These are phyloP conservation scores for Sambucus nigra DNA, from an alignment of 129 eudicot genomes.

Conservation along the genomic window DNA sequence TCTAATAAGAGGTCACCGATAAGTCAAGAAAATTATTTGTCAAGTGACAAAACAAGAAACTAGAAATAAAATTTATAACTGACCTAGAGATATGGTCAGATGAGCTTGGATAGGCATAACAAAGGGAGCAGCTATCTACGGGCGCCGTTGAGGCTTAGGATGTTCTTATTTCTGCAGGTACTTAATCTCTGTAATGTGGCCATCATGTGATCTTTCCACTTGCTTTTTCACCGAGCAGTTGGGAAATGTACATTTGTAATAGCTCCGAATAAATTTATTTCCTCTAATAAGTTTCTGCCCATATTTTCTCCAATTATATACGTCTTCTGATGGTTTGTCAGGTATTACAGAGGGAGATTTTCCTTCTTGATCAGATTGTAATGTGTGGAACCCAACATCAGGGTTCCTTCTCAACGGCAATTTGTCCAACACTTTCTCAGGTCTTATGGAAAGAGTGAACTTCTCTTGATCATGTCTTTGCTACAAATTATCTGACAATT, in stretches of 20 bases:
- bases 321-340: constrained; percentile 72
- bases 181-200: constrained; percentile 58
- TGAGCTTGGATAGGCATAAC: constrained; percentile 35
- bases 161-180: constrained; percentile 73
- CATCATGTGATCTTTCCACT: constrained; percentile 77
- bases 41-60: constrained; percentile 4
- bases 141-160: constrained; percentile 47
- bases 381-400: constrained; percentile 28
- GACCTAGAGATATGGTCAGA: constrained; percentile 37
- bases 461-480: constrained; percentile 15
- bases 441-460: constrained; percentile 14
- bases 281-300: constrained; percentile 83
- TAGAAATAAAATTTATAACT: background rate
- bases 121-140: constrained; percentile 31
- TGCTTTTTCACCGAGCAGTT: constrained; percentile 76
- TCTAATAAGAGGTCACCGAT: constrained; percentile 22
- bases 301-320: constrained; percentile 86
- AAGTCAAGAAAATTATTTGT: constrained; percentile 11
- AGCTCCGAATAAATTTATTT: constrained; percentile 68
- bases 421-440: constrained; percentile 52
- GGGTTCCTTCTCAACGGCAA: constrained; percentile 55
- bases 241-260: constrained; percentile 71
- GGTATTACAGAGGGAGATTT: constrained; percentile 36
- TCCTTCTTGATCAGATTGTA: constrained; percentile 40
- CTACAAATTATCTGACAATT: constrained; percentile 20